Percentiles rank a stretch among this genome's conserved stretches.
Evolutionary conservation across 768 basidiomycete species (phyloP).

Genomic region (Boletus reticulatus): DNA sequence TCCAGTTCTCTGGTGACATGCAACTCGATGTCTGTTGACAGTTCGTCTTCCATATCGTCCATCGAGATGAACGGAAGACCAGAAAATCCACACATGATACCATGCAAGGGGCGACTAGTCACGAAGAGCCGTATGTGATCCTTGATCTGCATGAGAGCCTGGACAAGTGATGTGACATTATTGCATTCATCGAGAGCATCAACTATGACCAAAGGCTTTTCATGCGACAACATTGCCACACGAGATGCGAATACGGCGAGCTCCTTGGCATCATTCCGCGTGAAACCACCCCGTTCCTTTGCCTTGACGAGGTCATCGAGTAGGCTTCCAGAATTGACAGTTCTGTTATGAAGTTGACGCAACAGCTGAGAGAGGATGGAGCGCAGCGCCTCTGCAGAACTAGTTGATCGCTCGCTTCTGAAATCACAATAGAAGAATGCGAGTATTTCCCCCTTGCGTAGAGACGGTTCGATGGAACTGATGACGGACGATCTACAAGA

Average conservation of each 20-base stretch:
- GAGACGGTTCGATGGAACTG: background rate
- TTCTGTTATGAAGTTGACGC: background rate
- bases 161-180: background rate
- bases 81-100: background rate
- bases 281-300: background rate
- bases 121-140: background rate
- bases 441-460: background rate
- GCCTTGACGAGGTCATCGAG: background rate
- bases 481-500: background rate
- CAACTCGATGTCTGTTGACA: background rate
- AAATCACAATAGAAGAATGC: background rate
- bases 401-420: background rate
- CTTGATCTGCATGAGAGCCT: background rate
- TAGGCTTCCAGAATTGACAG: background rate
- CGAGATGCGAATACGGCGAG: too few species aligned
- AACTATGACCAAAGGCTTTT: too few species aligned
- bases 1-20: background rate
- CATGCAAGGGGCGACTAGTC: background rate
- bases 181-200: slow-evolving; percentile 3
- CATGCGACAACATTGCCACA: background rate
- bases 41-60: background rate
- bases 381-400: background rate
- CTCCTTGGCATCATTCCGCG: background rate
- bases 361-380: background rate
- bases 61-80: background rate